Evolutionary conservation across 257 asterid species (phyloP), one percentile per base, ranked within the genome.

Genomic region (Nicotiana benthamiana): DNA sequence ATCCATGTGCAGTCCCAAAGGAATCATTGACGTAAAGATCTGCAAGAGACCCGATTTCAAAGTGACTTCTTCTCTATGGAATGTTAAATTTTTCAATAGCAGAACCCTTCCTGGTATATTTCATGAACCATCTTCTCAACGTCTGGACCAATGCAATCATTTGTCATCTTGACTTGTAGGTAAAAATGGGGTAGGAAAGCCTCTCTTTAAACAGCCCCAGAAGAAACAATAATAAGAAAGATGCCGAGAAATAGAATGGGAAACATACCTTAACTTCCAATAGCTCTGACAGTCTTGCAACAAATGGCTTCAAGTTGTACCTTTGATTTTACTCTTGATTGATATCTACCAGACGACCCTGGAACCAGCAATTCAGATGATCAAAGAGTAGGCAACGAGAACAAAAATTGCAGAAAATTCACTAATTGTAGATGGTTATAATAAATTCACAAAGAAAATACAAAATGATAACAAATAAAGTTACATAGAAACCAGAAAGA

Each of bases 1-100:
- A 92, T 81, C 97, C 90, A 79, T 90, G 96, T 59, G 97, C 94
- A 65, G 96, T 91, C 76, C 94, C 94, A 34, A 91, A 90, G 18
- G 97, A 96, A 88, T 92, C 96, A 80, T 93, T 90, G 81, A 93
- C 97, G 10, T n/a, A 93, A 67, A 93, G 85, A 85, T 93, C 97
- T 6, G 96, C 97, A 85, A 93, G 82, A n/a, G 96, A 85, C 85
- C 88, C 94, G 0, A 92, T 96, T 0, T 93, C 96, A 56, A 0
- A 6, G 0, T 32, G 6, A 32, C 97, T 87, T 91, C 94, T 89
- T 93, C 97, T 82, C 90, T 91, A 88, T 90, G 89, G 82, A 93
- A 91, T 85, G 96, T 84, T 84, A 93, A 96, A 63, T 93, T 93
- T 90, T 93, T 96, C 3, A 93, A 93, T 63, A 93, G 88, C 67